These are phyloP conservation scores for Fusarium luffae DNA, from an alignment of 2,329 filamentous ascomycete species.

Conservation along the genomic window DNA sequence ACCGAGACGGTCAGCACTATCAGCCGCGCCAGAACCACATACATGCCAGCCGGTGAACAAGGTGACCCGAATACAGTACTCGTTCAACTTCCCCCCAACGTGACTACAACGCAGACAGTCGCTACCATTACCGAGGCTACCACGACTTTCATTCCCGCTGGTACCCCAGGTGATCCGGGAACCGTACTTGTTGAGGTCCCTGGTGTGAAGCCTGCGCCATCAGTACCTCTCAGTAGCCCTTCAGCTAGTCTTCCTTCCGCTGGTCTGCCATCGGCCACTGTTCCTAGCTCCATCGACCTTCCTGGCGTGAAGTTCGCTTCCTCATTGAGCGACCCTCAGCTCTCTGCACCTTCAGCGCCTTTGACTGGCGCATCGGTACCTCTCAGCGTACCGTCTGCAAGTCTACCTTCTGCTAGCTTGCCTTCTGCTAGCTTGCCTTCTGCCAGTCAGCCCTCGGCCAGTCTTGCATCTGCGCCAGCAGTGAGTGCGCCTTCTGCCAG, in stretches of 20 bases:
- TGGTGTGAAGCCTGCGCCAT: background rate
- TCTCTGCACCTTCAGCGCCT: background rate
- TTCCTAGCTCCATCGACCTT: background rate
- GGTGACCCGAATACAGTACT: slow-evolving; percentile 7
- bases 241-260: background rate
- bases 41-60: background rate
- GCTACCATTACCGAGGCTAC: background rate
- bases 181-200: background rate
- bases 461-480: too few species aligned
- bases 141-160: background rate
- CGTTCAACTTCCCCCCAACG: slow-evolving; percentile 4
- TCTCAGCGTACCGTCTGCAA: too few species aligned
- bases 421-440: too few species aligned
- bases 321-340: background rate
- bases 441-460: too few species aligned
- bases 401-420: background rate
- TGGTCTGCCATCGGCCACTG: background rate
- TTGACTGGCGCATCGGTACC: too few species aligned
- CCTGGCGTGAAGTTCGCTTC: background rate
- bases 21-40: too few species aligned
- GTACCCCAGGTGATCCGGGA: background rate
- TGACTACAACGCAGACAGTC: background rate
- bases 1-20: background rate
- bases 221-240: background rate
- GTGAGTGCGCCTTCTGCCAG: too few species aligned